Evolutionary conservation across 2,329 filamentous ascomycete species (phyloP).

Genomic region (Penicillium thymicola): DNA sequence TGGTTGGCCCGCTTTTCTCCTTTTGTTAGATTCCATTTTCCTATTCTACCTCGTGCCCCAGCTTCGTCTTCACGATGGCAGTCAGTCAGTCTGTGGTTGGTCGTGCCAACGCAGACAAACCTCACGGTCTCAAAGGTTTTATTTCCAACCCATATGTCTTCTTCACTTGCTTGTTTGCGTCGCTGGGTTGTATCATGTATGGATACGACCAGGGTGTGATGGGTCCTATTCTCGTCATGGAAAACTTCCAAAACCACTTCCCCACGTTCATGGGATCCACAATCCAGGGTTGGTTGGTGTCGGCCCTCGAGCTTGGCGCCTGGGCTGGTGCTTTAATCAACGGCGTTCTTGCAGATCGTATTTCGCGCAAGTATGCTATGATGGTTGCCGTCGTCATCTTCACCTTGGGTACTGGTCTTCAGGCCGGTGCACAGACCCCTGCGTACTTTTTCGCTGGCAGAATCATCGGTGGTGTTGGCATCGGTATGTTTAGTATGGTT

Average conservation of each 20-base stretch:
- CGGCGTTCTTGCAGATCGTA: conserved; percentile 29
- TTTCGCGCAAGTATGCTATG: conserved; percentile 35
- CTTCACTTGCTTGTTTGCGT: conserved; percentile 37
- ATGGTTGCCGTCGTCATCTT: conserved; percentile 35
- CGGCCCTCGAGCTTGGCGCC: conserved; percentile 37
- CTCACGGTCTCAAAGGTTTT: conserved; percentile 40
- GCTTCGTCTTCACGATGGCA: conserved; percentile 16
- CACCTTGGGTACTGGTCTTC: conserved; percentile 29
- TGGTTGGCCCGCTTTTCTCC: not conserved
- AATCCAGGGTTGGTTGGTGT: conserved; percentile 34
- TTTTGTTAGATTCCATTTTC: not conserved
- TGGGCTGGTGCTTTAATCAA: conserved; percentile 33
- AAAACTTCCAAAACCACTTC: conserved; percentile 38
- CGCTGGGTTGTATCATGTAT: conserved; percentile 35
- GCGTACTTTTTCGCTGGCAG: conserved; percentile 30
- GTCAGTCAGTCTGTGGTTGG: conserved; percentile 40
- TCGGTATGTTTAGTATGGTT: conserved; percentile 33
- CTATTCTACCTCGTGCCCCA: not conserved
- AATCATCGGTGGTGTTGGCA: conserved; percentile 28
- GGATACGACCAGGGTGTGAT: conserved; percentile 40
- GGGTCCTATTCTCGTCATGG: conserved; percentile 35
- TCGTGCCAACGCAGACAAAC: conserved; percentile 37
- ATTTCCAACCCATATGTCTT: conserved; percentile 43
- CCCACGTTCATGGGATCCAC: conserved; percentile 31
- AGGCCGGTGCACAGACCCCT: conserved; percentile 28